phyloP scores from a whole-genome alignment of 2,329 filamentous ascomycete genomes.

The Aureobasidium leucospermi region DNA sequence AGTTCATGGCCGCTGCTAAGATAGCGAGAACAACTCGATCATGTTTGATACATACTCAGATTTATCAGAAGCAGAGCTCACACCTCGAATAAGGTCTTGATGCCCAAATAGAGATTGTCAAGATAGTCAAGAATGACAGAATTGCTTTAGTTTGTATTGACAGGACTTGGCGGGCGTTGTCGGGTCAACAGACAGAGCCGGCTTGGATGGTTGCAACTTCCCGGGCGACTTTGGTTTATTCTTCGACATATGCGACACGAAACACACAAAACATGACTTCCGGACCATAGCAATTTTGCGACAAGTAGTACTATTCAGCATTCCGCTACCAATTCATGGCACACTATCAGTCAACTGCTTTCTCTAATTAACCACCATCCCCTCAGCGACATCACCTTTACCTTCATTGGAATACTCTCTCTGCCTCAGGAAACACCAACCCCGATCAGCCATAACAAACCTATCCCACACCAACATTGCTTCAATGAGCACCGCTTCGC shows the following conservation, averaged over 20 bases:
- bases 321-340: not conserved
- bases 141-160: not conserved
- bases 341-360: not conserved
- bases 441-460: not conserved
- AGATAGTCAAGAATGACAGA: not conserved
- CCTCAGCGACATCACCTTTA: not conserved
- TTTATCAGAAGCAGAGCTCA: too few relatives aligned
- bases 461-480: constrained; percentile 10
- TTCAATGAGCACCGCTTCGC: constrained; percentile 19
- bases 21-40: too few relatives aligned
- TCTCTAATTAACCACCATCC: not conserved
- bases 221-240: not conserved
- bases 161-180: constrained; percentile 10
- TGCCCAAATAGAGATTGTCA: not conserved
- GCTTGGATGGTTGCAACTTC: not conserved
- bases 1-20: too few relatives aligned
- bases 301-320: constrained; percentile 12
- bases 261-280: not conserved
- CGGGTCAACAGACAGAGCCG: not conserved
- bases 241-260: not conserved
- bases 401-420: not conserved
- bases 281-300: constrained; percentile 6
- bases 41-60: too few relatives aligned
- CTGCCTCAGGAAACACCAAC: not conserved
- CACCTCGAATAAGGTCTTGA: too few relatives aligned